A percentile compares a stretch with the other conserved stretches of the same genome.
phyloP scores from a whole-genome alignment of 2,329 filamentous ascomycete species.

The Aspergillus sp. region DNA sequence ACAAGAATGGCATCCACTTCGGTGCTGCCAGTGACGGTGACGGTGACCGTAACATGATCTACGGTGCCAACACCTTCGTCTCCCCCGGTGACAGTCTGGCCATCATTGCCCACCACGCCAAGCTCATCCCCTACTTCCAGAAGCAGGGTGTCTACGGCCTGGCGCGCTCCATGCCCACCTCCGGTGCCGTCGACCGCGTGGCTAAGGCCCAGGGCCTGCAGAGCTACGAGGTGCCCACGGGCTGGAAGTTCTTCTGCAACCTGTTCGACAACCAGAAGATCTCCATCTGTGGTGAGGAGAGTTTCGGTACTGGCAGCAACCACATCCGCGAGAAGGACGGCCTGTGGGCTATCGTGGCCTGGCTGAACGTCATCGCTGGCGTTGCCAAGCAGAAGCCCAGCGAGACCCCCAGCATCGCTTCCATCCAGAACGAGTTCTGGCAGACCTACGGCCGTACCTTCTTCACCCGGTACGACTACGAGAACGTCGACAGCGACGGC shows the following conservation, averaged over 20 bases:
- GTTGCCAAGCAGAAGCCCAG: conserved; percentile 79
- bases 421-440: conserved; percentile 98
- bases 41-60: conserved; percentile 99
- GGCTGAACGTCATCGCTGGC: conserved; percentile 97
- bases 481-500: conserved; percentile 86
- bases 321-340: conserved; percentile 99
- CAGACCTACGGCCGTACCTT: conserved; percentile 92
- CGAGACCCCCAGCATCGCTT: conserved; percentile 85
- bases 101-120: conserved; percentile 95
- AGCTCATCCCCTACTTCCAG: conserved; percentile 97
- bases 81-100: conserved; percentile 96
- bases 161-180: conserved; percentile 96
- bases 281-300: conserved; percentile 98
- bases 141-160: conserved; percentile 95
- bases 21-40: conserved; percentile 96
- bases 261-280: conserved; percentile 93
- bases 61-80: conserved; percentile 93
- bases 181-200: conserved; percentile 90
- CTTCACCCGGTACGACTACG: conserved; percentile 99
- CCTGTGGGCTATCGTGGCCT: conserved; percentile 94
- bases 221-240: conserved; percentile 95
- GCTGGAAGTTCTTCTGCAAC: conserved; percentile 99
- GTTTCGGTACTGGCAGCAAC: conserved; percentile 96
- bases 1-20: conserved; percentile 89
- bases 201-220: conserved; percentile 90